Base-by-base conservation (phyloP, 2,329 filamentous ascomycete species). In the Nigrograna mackinnonii region DNA sequence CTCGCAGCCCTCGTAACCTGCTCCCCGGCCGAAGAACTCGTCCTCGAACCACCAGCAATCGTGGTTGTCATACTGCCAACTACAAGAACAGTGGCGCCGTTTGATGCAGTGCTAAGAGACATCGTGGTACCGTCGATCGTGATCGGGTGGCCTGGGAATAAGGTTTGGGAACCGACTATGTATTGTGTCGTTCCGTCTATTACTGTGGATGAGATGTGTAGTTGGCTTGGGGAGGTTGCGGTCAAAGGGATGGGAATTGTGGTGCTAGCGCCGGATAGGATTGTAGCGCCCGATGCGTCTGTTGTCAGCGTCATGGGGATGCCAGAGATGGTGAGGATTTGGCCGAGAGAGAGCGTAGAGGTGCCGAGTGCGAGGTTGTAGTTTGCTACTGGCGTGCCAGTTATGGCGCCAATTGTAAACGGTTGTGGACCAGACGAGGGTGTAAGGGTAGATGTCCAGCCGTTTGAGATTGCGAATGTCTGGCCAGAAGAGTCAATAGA, bases 91-190 rank as follows among this genome's bases (percentile, higher is more conserved):
- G 49, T 58, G 0, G n/a, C 22, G 6, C 38, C 43, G 19, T 33
- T 31, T 12, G 28, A 37, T 12, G 38, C 40, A 6, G 22, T 35
- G n/a, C 58, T 50, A n/a, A n/a, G n/a, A 1, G 44, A 56, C 2
- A 58, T 49, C 5, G 43, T 31, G 2, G 43, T 49, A 6, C 45
- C 46, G 4, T 46, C 35, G 9, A 58, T 22, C 3, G 48, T 58
- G 17, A 57, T 41, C 2, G 51, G 46, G 24, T 50, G 50, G 6
- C 42, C 49, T 19, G 53, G 50, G 14, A 43, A 39, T 5, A 58
- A 49, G 5, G 55, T 58, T 22, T 57, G 50, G 13, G 43, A 47
- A n/a, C 31, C 44, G 18, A 57, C 26, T 16, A 56, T 21, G 33
- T 49, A 46, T 37, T 49, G 30, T 2, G 48, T 56, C 2, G 50